Percentiles rank a stretch among this genome's conserved stretches.
Conservation (phyloP, 257 asterid genomes). For the Primulina eburnea region DNA sequence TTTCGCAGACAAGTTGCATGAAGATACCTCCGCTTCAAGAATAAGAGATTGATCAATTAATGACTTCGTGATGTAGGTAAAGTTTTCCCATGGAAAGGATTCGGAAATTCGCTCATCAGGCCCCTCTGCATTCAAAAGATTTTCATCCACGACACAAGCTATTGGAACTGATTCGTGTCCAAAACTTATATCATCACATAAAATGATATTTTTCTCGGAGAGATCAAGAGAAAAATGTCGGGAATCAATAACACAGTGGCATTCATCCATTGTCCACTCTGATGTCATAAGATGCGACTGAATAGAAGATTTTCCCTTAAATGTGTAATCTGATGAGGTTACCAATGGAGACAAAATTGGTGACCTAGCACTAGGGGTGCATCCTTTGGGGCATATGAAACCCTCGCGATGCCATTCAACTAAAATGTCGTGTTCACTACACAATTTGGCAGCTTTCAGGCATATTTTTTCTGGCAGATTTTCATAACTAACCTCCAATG, state of each 20-base stretch:
- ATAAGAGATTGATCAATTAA: slow-evolving; percentile 57
- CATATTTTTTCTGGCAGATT: slow-evolving; percentile 65
- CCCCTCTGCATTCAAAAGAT: slow-evolving; percentile 83
- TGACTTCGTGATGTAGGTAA: slow-evolving; percentile 76
- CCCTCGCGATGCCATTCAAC: slow-evolving; percentile 85
- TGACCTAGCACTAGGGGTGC: slow-evolving; percentile 37
- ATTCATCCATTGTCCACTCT: slow-evolving; percentile 87
- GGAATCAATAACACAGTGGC: slow-evolving; percentile 85
- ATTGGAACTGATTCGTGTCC: slow-evolving; percentile 83
- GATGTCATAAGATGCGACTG: slow-evolving; percentile 33
- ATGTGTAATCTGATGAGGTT: slow-evolving; percentile 37
- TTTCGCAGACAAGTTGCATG: slow-evolving; percentile 11
- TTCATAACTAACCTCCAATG: slow-evolving; percentile 66
- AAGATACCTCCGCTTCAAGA: slow-evolving; percentile 67
- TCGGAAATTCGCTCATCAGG: slow-evolving; percentile 65
- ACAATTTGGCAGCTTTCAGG: slow-evolving; percentile 85
- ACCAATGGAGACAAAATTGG: slow-evolving; percentile 42
- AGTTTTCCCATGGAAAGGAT: slow-evolving; percentile 95
- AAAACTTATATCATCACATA: slow-evolving; percentile 93
- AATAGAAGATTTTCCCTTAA: slow-evolving; percentile 33
- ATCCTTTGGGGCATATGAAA: slow-evolving; percentile 77
- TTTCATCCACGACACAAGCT: slow-evolving; percentile 93
- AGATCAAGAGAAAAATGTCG: slow-evolving; percentile 73
- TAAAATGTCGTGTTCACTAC: slow-evolving; percentile 80
- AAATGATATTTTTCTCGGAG: slow-evolving; percentile 65